Base-by-base conservation (phyloP, 208 protist genomes). In the Leishmania major region DNA sequence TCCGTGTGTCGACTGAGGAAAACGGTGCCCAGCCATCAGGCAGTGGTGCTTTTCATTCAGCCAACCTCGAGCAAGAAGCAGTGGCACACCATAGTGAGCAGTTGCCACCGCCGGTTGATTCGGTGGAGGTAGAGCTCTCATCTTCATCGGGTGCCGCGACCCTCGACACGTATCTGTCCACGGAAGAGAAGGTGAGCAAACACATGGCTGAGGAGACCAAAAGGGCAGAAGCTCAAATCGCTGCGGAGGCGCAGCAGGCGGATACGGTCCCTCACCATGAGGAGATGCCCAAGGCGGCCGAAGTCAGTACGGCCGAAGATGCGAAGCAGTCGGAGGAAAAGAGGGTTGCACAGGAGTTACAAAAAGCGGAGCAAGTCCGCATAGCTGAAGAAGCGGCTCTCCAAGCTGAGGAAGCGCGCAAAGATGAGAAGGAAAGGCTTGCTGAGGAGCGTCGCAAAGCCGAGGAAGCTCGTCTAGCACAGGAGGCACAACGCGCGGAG, bases 401-500 rank as follows among this genome's bases (percentile, higher is more conserved):
- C 62, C 53, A 25, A 35, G 49, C 25, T 31, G 73, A 75, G 37
- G 49, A 75, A 45, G 53, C 25, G 22, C 28, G 49, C 6, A 47
- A 51, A 28, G 55, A 47, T 10, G 78, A 75, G 59, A 47, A 60
- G 77, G 51, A 55, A 47, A 47, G 19, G 35, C 66, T 22, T 67
- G 76, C 51, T n/a, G 72, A n/a, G 35, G 45, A 70, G 2, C 13
- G n/a, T 19, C 70, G 11, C 31, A 45, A 31, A 28, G 75, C 19
- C 7, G 35, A 47, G 13, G 60, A 82, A 66, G 37, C 60, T 19
- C 53, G n/a, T 2, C 45, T 31, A 53, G 11, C 53, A 5, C 60
- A 85, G 45, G 43, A 78, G 64, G 62, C 59, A 28, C 31, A 83
- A 35, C 59, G 19, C 51, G 59, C 49, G 25, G 79, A 57, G 67